Evolutionary conservation across 1,284 basidiomycete genomes (phyloP), one percentile per base, ranked within the genome.

Genomic region (Sutorius eximius): DNA sequence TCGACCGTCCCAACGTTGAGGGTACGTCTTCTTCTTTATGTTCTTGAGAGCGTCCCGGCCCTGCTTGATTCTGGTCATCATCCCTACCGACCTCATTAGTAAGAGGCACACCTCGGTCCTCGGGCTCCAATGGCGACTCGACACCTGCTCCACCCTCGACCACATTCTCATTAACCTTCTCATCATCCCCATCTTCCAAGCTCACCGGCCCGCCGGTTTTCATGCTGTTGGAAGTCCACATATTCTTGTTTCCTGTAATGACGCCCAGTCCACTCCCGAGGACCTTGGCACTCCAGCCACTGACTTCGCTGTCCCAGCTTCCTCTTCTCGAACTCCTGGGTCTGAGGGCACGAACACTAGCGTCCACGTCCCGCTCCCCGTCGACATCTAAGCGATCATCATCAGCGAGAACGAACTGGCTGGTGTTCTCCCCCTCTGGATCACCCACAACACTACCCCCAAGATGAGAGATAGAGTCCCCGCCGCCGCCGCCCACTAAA

Each of bases 221-320:
- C 55, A 80, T 66, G 59, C 84, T 87, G 53, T 81, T 78, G 46
- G 76, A 75, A 15, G 81, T 81, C 80, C 82, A 83, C 36, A 83
- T 56, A 57, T 81, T 86, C 62, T 79, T 78, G 60, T 55, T 57
- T 77, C 83, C 63, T 74, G 71, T 38, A 67, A 66, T 43, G 77
- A 70, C 74, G 34, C 81, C 75, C 37, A 74, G 69, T 22, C 73
- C 78, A 43, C 22, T 56, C 40, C 72, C 72, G 38, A 76, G 77
- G 38, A 87, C 71, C 48, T 79, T 76, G n/a, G 89, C 89, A 68
- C 90, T 92, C 89, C 89, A 92, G 45, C 86, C 79, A 63, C 90
- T 91, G 15, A 79, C 83, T 67, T 89, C 87, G 64, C 89, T 92
- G 60, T 87, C 89, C 89, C 89, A 93, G 60, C 90, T 92, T 3